Percentiles rank a stretch among this genome's conserved stretches.
Evolutionary conservation across 306 rosid species (phyloP).

Genomic region (Cicer cuneatum): DNA sequence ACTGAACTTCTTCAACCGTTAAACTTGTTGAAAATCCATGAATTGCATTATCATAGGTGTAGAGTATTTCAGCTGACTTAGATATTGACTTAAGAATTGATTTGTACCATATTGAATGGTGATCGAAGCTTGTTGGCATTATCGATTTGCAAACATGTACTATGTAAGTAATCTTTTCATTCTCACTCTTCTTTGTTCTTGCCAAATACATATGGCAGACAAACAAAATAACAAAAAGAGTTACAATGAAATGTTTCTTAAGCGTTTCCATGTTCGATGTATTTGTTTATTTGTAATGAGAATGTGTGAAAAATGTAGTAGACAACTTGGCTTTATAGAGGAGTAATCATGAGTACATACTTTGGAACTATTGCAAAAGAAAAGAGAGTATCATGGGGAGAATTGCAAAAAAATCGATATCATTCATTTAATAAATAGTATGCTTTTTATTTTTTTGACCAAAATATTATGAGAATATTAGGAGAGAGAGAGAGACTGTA

Average conservation of each 20-base stretch:
- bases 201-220: slow-evolving; percentile 44
- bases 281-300: not conserved
- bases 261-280: slow-evolving; percentile 31
- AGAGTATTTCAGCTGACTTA: slow-evolving; percentile 65
- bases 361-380: no score
- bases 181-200: slow-evolving; percentile 11
- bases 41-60: slow-evolving; percentile 66
- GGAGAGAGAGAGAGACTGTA: no score
- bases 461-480: no score
- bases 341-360: no score
- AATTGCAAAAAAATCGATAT: no score
- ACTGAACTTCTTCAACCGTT: slow-evolving; percentile 55
- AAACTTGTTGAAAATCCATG: slow-evolving; percentile 78
- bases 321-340: not conserved
- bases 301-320: not conserved
- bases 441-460: no score
- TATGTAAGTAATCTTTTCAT: slow-evolving; percentile 60
- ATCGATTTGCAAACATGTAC: slow-evolving; percentile 65
- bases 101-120: slow-evolving; percentile 72
- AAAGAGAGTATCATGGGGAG: no score
- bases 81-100: slow-evolving; percentile 66
- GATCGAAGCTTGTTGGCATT: slow-evolving; percentile 68
- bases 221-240: slow-evolving; percentile 38
- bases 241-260: not conserved
- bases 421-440: no score